Evolutionary conservation across 176 grass and related monocot species (phyloP).

Genomic region (Carex littledalei): DNA sequence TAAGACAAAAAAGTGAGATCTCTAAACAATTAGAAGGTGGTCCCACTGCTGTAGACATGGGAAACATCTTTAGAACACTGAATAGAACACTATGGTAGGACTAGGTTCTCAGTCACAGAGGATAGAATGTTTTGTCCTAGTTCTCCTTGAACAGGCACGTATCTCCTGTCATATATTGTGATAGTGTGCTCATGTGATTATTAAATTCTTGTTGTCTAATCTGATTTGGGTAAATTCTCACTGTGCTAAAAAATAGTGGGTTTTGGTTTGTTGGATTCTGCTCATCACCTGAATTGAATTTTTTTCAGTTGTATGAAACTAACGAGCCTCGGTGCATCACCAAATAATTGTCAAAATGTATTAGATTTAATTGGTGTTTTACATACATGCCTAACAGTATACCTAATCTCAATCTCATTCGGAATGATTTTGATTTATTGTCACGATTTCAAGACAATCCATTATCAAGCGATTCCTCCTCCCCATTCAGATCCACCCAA

Average conservation of each 20-base stretch:
- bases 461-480: neutral
- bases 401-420: neutral
- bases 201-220: neutral
- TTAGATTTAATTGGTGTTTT: neutral
- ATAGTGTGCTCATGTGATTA: neutral
- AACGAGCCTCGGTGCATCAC: neutral
- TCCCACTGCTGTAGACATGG: neutral
- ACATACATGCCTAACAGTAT: neutral
- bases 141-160: neutral
- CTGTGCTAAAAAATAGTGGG: neutral
- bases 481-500: neutral
- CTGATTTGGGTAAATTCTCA: neutral
- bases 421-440: neutral
- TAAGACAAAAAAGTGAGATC: neutral
- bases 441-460: neutral
- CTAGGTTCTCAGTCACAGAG: neutral
- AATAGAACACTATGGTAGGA: neutral
- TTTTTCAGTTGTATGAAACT: neutral
- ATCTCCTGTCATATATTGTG: neutral
- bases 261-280: neutral
- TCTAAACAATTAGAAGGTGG: neutral
- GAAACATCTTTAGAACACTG: constrained; percentile 1
- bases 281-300: neutral
- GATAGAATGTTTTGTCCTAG: neutral
- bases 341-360: neutral